phyloP scores from a whole-genome alignment of 352 stramenopile species.

The Detonula confervacea region DNA sequence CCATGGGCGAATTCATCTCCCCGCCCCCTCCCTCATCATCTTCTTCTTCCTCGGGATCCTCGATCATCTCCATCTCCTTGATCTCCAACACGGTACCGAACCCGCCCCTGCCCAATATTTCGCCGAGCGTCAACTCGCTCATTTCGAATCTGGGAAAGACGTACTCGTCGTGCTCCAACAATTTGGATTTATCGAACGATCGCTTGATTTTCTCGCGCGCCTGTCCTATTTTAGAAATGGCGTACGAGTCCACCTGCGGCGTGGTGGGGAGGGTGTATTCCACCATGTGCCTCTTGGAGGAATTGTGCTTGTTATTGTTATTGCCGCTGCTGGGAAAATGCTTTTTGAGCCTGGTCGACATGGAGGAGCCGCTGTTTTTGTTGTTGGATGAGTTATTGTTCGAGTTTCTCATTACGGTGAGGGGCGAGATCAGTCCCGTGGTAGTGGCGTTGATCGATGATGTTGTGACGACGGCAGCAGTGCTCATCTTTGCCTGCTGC shows the following conservation, averaged over 20 bases:
- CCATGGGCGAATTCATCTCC: too few relatives aligned
- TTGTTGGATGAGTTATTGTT: too few relatives aligned
- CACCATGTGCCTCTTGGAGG: neutral
- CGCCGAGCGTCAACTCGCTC: conserved; percentile 28
- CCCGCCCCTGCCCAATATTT: conserved; percentile 39
- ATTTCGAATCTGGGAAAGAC: conserved; percentile 39
- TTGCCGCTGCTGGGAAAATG: too few relatives aligned
- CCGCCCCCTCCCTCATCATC: conserved; percentile 2
- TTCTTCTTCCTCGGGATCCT: neutral
- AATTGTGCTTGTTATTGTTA: neutral
- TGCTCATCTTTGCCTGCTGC: neutral
- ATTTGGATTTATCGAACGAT: conserved; percentile 24
- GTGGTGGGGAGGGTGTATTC: neutral
- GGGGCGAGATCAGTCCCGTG: neutral
- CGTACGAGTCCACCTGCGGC: conserved; percentile 20
- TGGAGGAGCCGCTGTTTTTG: too few relatives aligned
- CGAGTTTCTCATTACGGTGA: conserved; percentile 7
- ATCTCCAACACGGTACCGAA: conserved; percentile 55
- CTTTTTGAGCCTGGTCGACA: too few relatives aligned
- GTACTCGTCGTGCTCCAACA: conserved; percentile 25
- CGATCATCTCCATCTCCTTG: conserved; percentile 3
- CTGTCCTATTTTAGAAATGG: conserved; percentile 12
- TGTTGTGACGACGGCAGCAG: too few relatives aligned
- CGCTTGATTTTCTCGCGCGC: conserved; percentile 22
- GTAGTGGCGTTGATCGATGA: conserved; percentile 1